Conservation (phyloP, 345 rosid species). For the Citropsis articulata region DNA sequence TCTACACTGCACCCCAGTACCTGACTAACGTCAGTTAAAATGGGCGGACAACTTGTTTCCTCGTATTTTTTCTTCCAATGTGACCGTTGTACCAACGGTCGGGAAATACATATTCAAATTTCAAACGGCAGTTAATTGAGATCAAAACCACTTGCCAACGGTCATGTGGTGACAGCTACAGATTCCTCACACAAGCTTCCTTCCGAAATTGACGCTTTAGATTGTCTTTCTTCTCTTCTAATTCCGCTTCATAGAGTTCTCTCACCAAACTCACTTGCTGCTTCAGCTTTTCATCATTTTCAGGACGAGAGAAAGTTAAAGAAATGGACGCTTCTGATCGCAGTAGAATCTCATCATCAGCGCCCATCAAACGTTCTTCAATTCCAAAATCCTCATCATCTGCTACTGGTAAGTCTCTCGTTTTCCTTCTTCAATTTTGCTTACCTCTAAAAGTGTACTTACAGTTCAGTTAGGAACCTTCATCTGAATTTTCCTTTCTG, state of each 20-base stretch:
- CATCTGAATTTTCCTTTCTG: not conserved
- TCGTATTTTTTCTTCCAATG: not conserved
- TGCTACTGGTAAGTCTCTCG: constrained; percentile 12
- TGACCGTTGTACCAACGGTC: constrained; percentile 19
- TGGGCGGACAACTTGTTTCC: not conserved
- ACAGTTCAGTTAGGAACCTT: not conserved
- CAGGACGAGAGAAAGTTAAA: not conserved
- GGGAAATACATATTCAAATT: not conserved
- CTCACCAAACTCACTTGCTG: not conserved
- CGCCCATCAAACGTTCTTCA: constrained; percentile 11
- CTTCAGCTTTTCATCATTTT: not conserved
- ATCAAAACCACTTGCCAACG: not conserved
- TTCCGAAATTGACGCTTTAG: not conserved
- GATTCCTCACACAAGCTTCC: not conserved
- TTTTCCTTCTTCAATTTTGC: not conserved
- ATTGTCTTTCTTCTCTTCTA: not conserved
- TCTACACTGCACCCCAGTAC: too few relatives aligned
- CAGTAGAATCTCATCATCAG: constrained; percentile 4
- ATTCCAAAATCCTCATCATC: not conserved
- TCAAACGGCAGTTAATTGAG: not conserved
- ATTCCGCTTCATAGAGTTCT: not conserved
- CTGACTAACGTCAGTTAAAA: too few relatives aligned
- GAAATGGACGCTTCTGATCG: constrained; percentile 23
- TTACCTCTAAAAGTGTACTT: not conserved
- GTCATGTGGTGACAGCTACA: not conserved